Evolutionary conservation across 208 protist species (phyloP).

Genomic region (Phytomonas francai): DNA sequence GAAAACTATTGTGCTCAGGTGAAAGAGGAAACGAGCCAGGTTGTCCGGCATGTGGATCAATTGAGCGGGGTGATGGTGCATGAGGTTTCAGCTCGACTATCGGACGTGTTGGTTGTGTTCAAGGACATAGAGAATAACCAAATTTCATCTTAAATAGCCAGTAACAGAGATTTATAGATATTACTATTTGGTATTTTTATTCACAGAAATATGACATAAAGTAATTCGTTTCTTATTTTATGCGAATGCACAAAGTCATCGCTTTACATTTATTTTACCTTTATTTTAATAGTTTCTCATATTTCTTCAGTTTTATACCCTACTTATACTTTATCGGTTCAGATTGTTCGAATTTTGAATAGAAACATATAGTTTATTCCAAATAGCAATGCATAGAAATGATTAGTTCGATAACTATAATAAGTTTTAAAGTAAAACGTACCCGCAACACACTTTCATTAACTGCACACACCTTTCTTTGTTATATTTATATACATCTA

Average conservation of each 20-base stretch:
- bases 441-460: not conserved
- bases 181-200: not conserved
- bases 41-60: constrained; percentile 24
- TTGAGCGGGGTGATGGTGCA: constrained; percentile 30
- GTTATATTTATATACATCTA: not conserved
- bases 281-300: not conserved
- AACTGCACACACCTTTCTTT: not conserved
- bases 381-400: not conserved
- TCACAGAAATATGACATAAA: not conserved
- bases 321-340: not conserved
- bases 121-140: constrained; percentile 26
- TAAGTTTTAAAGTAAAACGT: not conserved
- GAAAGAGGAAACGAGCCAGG: constrained; percentile 17
- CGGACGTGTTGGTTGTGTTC: constrained; percentile 48
- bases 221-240: not conserved
- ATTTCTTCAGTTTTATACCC: not conserved
- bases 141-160: not conserved
- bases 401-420: not conserved
- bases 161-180: not conserved
- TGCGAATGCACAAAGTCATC: not conserved
- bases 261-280: not conserved
- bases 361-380: not conserved
- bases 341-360: not conserved
- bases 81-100: constrained; percentile 31
- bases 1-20: constrained; percentile 39